Evolutionary conservation across 2,329 filamentous ascomycete species (phyloP).

Genomic region (Thelonectria rubi): DNA sequence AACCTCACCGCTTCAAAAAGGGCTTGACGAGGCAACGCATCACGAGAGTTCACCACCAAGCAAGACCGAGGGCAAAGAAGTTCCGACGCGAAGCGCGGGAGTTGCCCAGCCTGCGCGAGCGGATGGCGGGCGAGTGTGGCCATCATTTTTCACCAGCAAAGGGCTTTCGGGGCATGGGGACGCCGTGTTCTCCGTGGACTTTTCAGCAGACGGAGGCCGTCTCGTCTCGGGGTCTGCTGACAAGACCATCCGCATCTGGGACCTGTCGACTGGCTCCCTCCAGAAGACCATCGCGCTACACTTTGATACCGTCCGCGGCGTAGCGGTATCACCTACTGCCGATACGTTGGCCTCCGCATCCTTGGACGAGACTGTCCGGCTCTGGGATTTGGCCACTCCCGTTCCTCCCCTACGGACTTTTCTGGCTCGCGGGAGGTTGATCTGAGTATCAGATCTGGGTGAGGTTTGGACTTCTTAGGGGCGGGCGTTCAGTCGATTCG

Average conservation of each 20-base stretch:
- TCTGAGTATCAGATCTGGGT: no score
- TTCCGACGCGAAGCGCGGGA: not conserved
- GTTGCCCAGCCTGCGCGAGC: not conserved
- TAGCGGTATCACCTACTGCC: not conserved
- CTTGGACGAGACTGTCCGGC: not conserved
- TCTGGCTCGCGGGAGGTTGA: not conserved
- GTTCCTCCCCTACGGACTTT: not conserved
- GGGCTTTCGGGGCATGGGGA: not conserved
- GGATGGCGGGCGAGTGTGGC: not conserved
- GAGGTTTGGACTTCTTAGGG: no score
- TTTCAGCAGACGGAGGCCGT: not conserved
- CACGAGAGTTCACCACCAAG: not conserved
- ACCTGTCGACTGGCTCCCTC: not conserved
- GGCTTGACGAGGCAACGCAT: not conserved
- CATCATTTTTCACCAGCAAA: not conserved
- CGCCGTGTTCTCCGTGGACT: not conserved
- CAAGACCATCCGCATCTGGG: not conserved
- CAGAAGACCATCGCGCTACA: not conserved
- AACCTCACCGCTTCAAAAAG: not conserved
- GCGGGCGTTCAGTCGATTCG: no score
- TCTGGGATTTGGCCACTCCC: not conserved
- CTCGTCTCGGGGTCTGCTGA: not conserved
- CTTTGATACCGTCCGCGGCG: not conserved
- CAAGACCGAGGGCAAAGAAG: not conserved
- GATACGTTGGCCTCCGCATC: not conserved